A percentile compares a stretch with the other conserved stretches of the same genome.
phyloP scores from a whole-genome alignment of 495 filamentous ascomycete genomes.

The Trichoderma erinaceum region DNA sequence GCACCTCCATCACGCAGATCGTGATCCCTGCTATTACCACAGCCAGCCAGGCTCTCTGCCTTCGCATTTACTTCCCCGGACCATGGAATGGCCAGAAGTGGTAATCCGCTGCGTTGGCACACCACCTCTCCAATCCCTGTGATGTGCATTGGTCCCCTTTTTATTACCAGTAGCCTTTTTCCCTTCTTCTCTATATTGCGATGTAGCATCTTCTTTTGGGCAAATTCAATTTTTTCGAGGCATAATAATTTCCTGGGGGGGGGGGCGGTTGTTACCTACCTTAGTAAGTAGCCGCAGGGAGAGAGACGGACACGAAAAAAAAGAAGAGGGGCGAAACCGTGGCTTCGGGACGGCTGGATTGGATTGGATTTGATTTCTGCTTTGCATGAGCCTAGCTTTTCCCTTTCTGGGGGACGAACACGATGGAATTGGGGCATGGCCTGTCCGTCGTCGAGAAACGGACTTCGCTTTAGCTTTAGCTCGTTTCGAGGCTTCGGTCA shows the following conservation, averaged over 20 bases:
- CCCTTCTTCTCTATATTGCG: too few species aligned
- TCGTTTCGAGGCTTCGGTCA: slow-evolving; percentile 13
- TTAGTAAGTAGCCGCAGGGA: too few species aligned
- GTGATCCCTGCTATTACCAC: neutral
- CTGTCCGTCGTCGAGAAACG: neutral
- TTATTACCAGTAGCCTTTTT: too few species aligned
- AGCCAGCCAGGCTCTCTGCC: too few species aligned
- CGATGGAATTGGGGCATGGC: neutral
- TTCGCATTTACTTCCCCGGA: neutral
- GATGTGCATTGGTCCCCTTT: too few species aligned
- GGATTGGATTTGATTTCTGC: neutral
- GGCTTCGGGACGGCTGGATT: slow-evolving; percentile 5
- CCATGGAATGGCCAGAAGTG: slow-evolving; percentile 2
- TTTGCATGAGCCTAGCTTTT: neutral
- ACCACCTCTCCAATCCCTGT: too few species aligned
- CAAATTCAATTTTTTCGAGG: neutral
- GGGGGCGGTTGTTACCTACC: too few species aligned
- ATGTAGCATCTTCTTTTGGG: too few species aligned
- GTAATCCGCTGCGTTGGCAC: neutral
- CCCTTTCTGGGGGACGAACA: neutral
- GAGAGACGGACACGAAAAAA: neutral
- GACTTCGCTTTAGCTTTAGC: neutral
- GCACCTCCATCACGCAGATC: neutral
- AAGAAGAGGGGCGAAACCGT: neutral
- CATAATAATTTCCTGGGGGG: neutral